Evolutionary conservation across 2,329 filamentous ascomycete species (phyloP).

Genomic region (Fusarium verticillioides): DNA sequence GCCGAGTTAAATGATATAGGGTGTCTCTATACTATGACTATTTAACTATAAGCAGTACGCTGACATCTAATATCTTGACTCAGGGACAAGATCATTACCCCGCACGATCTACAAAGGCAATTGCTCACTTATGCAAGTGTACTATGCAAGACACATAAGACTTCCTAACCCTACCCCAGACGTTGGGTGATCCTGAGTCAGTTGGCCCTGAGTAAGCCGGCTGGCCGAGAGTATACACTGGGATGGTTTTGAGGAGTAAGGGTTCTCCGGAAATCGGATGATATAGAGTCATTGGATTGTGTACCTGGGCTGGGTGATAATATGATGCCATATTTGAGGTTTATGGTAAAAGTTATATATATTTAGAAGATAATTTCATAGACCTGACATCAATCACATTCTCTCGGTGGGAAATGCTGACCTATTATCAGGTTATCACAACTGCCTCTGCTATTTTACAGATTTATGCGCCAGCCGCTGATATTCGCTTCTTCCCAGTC

Average conservation of each 20-base stretch:
- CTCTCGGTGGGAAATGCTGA: fast-evolving
- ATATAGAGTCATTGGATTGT: background rate
- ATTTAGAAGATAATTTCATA: background rate
- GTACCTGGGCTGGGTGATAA: background rate
- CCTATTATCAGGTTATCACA: fast-evolving
- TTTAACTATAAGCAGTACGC: too few species aligned
- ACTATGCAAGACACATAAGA: background rate
- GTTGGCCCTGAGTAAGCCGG: background rate
- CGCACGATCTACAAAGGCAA: background rate
- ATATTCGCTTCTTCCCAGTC: fast-evolving
- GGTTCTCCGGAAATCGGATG: too few species aligned
- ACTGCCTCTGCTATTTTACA: fast-evolving
- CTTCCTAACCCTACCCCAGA: too few species aligned
- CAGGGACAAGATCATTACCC: background rate
- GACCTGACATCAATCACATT: too few species aligned
- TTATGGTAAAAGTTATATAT: background rate
- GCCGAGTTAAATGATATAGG: fast-evolving
- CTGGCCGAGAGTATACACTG: fast-evolving
- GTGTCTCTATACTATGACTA: background rate
- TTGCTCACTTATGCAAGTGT: background rate
- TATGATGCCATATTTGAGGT: fast-evolving
- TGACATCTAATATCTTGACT: background rate
- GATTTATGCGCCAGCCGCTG: fast-evolving
- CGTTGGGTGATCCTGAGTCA: background rate
- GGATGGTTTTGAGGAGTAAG: too few species aligned